Conservation (phyloP, 225 moss, liverwort and hornwort genomes). For the Ulota crispa region DNA sequence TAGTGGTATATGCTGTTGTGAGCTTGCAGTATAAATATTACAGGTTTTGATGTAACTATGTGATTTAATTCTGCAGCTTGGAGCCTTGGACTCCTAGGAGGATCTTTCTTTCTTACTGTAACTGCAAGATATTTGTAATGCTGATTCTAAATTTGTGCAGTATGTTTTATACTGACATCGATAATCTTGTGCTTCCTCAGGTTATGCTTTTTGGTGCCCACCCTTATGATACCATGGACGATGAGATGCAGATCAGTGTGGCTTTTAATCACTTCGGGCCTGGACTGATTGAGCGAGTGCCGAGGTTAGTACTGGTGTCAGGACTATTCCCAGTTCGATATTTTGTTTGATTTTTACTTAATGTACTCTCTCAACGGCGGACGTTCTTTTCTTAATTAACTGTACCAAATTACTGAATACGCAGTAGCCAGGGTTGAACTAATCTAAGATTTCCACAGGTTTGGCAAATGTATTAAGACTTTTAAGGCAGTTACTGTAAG, state of each 20-base stretch:
- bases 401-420: too few species aligned
- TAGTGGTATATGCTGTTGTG: too few species aligned
- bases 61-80: not conserved
- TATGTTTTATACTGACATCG: too few species aligned
- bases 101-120: not conserved
- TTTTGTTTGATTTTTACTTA: not conserved
- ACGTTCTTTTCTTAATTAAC: too few species aligned
- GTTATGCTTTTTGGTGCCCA: constrained; percentile 53
- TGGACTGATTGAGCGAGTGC: constrained; percentile 44
- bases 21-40: too few species aligned
- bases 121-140: too few species aligned
- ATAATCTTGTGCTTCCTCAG: not conserved
- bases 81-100: not conserved
- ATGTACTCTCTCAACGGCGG: not conserved
- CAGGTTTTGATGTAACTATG: not conserved
- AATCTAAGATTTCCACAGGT: too few species aligned
- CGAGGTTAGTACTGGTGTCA: constrained; percentile 10
- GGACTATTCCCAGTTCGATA: not conserved
- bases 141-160: not conserved
- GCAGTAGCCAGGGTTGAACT: too few species aligned
- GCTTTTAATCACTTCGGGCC: constrained; percentile 48
- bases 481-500: too few species aligned
- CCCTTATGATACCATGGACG: constrained; percentile 27
- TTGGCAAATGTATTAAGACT: too few species aligned
- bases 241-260: constrained; percentile 37